Evolutionary conservation across 192 early-diverging fungal genomes (phyloP), one percentile per base, ranked within the genome.

Genomic region (Entomortierella beljakovae): DNA sequence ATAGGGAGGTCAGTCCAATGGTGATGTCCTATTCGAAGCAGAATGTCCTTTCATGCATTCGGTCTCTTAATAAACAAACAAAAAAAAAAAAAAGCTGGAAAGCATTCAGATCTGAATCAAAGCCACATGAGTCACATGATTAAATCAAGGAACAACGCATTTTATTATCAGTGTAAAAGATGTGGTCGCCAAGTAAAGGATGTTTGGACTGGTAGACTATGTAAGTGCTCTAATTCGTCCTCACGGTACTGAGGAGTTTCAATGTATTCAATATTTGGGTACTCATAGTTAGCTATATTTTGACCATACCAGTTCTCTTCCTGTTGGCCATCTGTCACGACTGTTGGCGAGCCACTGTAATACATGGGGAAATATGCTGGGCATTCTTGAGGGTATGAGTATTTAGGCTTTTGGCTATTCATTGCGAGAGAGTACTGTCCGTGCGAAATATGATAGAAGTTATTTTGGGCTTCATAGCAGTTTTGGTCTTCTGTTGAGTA

Each of bases 171-270:
- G 42, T 49, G 68, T 15, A 76, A 60, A 11, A 58, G 51, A 23
- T 61, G 72, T 3, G 72, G 72, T 61, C 72, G 43, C 72, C 72
- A 76, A 10, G 54, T 37, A 49, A 76, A 76, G 25, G 15, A 51
- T 8, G 64, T 15, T 13, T 46, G 48, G 1, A 31, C 5, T 20
- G 6, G 28, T 18, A 32, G 54, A 26, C 23, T 5, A 6, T n/a
- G 25, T 15, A 13, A 18, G 6, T 4, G 22, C 9, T 26, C 4
- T 8, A 26, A 3, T 16, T 53, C 51, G 28, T 13, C 23, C 23
- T 6, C 51, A 53, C 28, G 28, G 2, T n/a, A 4, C 10, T 28
- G 6, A 53, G 23, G 3, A 15, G 7, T 46, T 20, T 15, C 20
- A 11, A 20, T 8, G 20, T 3, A 11, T 15, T 46, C 43, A 46